phyloP scores from a whole-genome alignment of 2,329 filamentous ascomycete species.

The Ceratocystiopsis sp. region DNA sequence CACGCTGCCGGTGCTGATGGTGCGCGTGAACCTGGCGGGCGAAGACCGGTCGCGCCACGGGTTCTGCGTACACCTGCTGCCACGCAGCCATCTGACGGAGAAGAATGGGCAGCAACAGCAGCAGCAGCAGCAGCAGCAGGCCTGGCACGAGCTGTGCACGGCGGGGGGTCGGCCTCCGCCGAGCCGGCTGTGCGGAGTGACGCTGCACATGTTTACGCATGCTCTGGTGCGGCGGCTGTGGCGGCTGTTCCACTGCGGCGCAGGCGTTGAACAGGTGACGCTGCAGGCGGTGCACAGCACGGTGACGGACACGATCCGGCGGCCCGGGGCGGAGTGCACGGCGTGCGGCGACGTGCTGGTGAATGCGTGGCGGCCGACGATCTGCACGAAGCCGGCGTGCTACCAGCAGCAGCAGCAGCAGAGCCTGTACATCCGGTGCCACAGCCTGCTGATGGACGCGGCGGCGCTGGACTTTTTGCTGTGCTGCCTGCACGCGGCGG shows the following conservation, averaged over 20 bases:
- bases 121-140: slow-evolving; percentile 1
- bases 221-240: slow-evolving; percentile 8
- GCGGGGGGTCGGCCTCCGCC: background rate
- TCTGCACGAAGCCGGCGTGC: slow-evolving; percentile 8
- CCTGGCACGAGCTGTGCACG: slow-evolving; percentile 1
- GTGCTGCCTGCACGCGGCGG: slow-evolving; percentile 8
- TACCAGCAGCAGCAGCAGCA: slow-evolving; percentile 3
- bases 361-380: slow-evolving; percentile 9
- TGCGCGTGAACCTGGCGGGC: slow-evolving; percentile 8
- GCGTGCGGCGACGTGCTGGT: slow-evolving; percentile 5
- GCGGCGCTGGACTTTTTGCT: slow-evolving; percentile 11
- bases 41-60: background rate
- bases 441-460: slow-evolving; percentile 10
- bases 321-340: slow-evolving; percentile 8
- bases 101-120: background rate
- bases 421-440: slow-evolving; percentile 8
- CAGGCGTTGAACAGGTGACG: background rate
- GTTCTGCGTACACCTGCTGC: slow-evolving; percentile 12
- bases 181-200: slow-evolving; percentile 7
- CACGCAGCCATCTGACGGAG: slow-evolving; percentile 3
- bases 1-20: slow-evolving; percentile 9
- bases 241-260: slow-evolving; percentile 3
- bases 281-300: slow-evolving; percentile 5
- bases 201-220: slow-evolving; percentile 10
- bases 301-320: slow-evolving; percentile 5